Evolutionary conservation across 352 stramenopile genomes (phyloP), one percentile per base, ranked within the genome.

Genomic region (Globisporangium megalacanthum): DNA sequence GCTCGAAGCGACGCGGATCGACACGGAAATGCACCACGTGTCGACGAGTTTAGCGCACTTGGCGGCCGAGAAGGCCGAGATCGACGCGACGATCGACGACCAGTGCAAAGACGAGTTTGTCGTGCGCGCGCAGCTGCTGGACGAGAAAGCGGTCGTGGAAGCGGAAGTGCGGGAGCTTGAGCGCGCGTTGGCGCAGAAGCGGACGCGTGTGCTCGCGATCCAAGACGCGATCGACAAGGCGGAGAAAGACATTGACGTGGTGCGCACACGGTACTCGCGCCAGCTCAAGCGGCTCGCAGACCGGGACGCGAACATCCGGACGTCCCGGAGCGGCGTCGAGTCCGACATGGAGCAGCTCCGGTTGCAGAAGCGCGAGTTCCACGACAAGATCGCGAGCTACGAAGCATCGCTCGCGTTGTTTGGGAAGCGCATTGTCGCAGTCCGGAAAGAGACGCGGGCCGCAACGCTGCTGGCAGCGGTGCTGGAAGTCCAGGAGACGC

Each of bases 241-340:
- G 0, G 82, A 94, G 51, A 75, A 73, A 15, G 82, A 91, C 37
- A 94, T 94, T 41, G 72, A 91, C 52, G 72, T 71, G 35, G 84
- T 94, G 36, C 79, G 84, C 37, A 72, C 69, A 22, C 76, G 77
- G 6, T 94, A 90, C 60, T 84, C 79, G 50, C 80, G 82, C 6
- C 82, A 92, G 54, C 59, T 94, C 29, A 90, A 92, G 65, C 84
- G 84, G 15, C 81, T 94, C 52, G 73, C 72, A 1, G 84, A 91
- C 56, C 84, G 84, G 31, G 82, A 94, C 36, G 64, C 85, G 44
- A 73, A 77, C 3, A 83, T 94, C 15, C 55, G 83, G 45, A 86
- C 87, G 52, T 90, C 84, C 0, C 89, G 88, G 66, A 61, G 53
- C 2, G 84, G 91, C 54, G 80, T 94, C 11, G 82, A 94, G 42